A percentile compares a stretch with the other conserved stretches of the same genome.
phyloP scores from a whole-genome alignment of 805 yeast species.

The Lipomyces starkeyi region DNA sequence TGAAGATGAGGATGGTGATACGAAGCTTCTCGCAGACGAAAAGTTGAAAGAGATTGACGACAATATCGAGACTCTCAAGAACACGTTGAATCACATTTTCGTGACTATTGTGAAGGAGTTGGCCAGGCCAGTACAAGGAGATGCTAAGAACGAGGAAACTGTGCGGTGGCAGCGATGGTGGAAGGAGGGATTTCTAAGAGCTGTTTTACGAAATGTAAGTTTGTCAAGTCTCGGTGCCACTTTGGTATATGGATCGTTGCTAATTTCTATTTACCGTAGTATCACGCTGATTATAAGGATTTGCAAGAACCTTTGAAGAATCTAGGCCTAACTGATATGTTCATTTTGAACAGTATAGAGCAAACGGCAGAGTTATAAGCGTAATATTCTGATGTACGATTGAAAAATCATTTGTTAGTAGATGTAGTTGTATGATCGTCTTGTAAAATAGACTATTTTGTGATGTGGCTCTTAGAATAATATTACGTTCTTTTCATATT shows the following conservation, averaged over 20 bases:
- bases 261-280: constrained; percentile 6
- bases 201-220: constrained; percentile 23
- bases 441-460: neutral
- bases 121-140: constrained; percentile 21
- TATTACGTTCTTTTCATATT: neutral
- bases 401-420: neutral
- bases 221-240: neutral
- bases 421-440: neutral
- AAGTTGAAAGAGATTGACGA: constrained; percentile 9
- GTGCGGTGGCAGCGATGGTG: constrained; percentile 37
- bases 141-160: constrained; percentile 24
- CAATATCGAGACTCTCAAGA: neutral
- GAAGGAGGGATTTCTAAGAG: constrained; percentile 35
- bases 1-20: constrained; percentile 50
- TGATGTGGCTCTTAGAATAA: neutral
- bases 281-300: constrained; percentile 30
- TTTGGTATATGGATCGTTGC: neutral
- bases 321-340: constrained; percentile 32
- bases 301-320: constrained; percentile 28
- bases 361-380: constrained; percentile 29
- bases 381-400: neutral
- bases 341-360: constrained; percentile 28
- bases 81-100: constrained; percentile 21
- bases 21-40: constrained; percentile 1
- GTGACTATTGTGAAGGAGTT: constrained; percentile 29